phyloP scores from a whole-genome alignment of 441 rosid genomes.

The Jatropha podagrica region DNA sequence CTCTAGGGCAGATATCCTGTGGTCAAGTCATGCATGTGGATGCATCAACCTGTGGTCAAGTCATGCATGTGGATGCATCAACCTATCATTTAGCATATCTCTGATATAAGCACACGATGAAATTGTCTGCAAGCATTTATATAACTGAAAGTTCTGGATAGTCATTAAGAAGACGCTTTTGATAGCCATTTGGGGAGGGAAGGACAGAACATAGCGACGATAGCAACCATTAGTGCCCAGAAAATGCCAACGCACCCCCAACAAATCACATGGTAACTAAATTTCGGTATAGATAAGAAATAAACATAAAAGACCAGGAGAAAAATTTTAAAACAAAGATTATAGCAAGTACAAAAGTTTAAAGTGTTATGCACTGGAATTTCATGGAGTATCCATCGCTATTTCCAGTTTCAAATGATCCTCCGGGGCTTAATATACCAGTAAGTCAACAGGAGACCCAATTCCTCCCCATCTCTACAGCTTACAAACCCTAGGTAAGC shows the following conservation, averaged over 20 bases:
- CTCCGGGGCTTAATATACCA: neutral
- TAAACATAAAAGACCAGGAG: neutral
- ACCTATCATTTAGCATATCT: neutral
- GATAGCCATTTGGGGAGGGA: neutral
- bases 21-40: neutral
- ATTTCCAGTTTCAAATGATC: neutral
- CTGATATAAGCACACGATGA: neutral
- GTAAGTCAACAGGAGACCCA: neutral
- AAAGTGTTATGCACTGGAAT: neutral
- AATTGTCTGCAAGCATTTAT: neutral
- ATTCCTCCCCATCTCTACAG: neutral
- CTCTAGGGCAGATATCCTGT: too few relatives aligned
- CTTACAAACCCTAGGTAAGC: constrained; percentile 30
- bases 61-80: neutral
- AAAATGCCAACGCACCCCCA: neutral
- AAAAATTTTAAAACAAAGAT: neutral
- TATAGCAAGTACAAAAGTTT: neutral
- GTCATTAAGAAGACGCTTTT: neutral
- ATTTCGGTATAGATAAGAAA: neutral
- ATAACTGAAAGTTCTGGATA: neutral
- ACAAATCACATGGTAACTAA: neutral
- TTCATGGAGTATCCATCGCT: neutral
- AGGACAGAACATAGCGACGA: neutral
- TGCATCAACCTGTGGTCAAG: neutral
- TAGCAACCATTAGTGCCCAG: neutral